Evolutionary conservation across 192 early-diverging fungal species (phyloP).

Genomic region (Podila minutissima): DNA sequence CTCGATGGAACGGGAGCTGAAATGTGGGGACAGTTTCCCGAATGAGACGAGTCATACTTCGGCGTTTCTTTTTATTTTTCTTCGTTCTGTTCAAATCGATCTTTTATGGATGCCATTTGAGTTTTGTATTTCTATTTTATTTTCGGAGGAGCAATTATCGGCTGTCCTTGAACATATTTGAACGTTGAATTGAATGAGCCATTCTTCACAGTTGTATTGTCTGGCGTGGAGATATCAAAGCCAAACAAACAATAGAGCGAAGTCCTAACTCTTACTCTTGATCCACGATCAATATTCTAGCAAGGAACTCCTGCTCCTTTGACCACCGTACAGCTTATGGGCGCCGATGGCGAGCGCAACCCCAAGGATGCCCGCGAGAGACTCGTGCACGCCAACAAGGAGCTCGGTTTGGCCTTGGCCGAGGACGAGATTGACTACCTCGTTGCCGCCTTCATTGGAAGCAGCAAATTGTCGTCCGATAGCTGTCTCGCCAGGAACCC

Average conservation of each 20-base stretch:
- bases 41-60: not conserved
- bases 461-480: slow-evolving; percentile 52
- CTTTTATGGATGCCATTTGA: too few species aligned
- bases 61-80: too few species aligned
- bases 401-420: slow-evolving; percentile 95
- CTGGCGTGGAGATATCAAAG: too few species aligned
- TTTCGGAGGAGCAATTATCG: too few species aligned
- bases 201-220: too few species aligned
- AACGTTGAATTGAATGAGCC: too few species aligned
- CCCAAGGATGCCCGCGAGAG: slow-evolving; percentile 64
- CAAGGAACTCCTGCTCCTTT: slow-evolving; percentile 72
- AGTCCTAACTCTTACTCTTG: too few species aligned
- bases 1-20: not conserved
- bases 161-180: too few species aligned
- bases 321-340: slow-evolving; percentile 58
- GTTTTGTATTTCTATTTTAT: too few species aligned
- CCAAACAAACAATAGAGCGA: too few species aligned
- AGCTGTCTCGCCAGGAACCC: slow-evolving; percentile 79
- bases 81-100: too few species aligned
- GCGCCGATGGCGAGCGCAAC: slow-evolving; percentile 35
- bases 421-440: slow-evolving; percentile 97
- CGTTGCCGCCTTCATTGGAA: slow-evolving; percentile 79
- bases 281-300: not conserved
- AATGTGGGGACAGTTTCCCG: not conserved
- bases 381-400: slow-evolving; percentile 83